Conservation (phyloP, 2,329 filamentous ascomycete genomes). For the Epicoccum sorghinum region DNA sequence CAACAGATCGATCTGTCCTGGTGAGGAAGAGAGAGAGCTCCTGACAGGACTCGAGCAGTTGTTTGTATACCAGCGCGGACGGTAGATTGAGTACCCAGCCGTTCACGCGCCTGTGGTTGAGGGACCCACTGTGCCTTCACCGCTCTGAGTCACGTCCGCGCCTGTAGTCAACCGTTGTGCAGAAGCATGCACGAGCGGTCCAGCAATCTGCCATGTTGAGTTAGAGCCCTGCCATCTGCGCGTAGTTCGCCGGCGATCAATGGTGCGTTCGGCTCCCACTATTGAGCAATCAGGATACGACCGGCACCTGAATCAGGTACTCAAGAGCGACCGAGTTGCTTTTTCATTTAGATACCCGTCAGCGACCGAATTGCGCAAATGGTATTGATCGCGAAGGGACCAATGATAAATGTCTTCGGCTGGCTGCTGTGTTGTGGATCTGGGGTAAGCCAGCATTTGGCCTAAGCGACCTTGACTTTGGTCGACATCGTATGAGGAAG, state of each 20-base stretch:
- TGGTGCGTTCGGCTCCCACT: conserved; percentile 8
- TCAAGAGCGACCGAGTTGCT: no score
- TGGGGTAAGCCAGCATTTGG: conserved; percentile 14
- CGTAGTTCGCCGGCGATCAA: conserved; percentile 12
- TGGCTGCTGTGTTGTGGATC: conserved; percentile 15
- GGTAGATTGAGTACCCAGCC: conserved; percentile 4
- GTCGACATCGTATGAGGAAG: conserved; percentile 5
- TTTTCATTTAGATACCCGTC: no score
- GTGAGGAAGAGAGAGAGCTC: not conserved
- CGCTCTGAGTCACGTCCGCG: conserved; percentile 25
- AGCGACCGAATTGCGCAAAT: no score
- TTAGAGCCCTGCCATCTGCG: conserved; percentile 11
- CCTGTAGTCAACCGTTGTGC: conserved; percentile 12
- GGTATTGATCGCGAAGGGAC: not conserved
- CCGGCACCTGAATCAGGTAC: no score
- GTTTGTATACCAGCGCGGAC: conserved; percentile 2
- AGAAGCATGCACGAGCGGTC: conserved; percentile 16
- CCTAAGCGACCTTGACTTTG: conserved; percentile 5
- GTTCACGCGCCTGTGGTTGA: conserved; percentile 8
- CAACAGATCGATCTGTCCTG: not conserved
- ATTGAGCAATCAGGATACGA: conserved; percentile 1
- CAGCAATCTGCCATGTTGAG: conserved; percentile 14
- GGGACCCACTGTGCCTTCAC: conserved; percentile 21
- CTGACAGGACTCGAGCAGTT: not conserved
- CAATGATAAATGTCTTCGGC: conserved; percentile 1